Evolutionary conservation across 768 basidiomycete species (phyloP).

Genomic region (Hericium coralloides): DNA sequence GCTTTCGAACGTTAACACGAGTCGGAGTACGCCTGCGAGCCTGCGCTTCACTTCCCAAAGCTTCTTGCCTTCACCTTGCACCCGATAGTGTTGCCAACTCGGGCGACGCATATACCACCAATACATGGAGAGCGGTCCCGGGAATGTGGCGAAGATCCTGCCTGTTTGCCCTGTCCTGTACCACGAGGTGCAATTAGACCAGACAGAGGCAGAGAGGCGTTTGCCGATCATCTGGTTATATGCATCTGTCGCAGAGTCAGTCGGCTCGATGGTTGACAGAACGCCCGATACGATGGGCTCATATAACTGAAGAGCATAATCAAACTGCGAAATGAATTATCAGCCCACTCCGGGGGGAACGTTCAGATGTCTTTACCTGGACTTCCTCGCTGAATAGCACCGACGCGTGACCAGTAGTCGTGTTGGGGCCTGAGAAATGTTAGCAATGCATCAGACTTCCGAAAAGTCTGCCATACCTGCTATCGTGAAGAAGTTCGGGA

Average conservation of each 20-base stretch:
- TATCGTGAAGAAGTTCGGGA: slow-evolving; percentile 29
- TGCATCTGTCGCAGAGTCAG: slow-evolving; percentile 2
- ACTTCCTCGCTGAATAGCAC: slow-evolving; percentile 15
- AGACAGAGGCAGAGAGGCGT: slow-evolving; percentile 3
- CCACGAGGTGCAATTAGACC: slow-evolving; percentile 10
- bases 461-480: slow-evolving; percentile 16
- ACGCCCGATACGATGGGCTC: neutral
- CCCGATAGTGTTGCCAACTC: slow-evolving; percentile 6
- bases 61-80: neutral
- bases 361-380: slow-evolving; percentile 2
- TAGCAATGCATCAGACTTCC: neutral
- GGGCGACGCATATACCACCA: slow-evolving; percentile 8
- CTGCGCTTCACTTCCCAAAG: neutral
- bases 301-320: neutral
- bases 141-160: slow-evolving; percentile 5
- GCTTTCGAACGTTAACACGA: neutral
- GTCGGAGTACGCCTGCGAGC: neutral
- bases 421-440: slow-evolving; percentile 15
- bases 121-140: slow-evolving; percentile 7
- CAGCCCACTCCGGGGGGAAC: neutral
- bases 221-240: slow-evolving; percentile 8
- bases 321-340: neutral
- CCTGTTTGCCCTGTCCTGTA: slow-evolving; percentile 4
- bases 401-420: slow-evolving; percentile 15
- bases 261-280: slow-evolving; percentile 13